Base-by-base conservation (phyloP, 306 rosid species). In the Dalbergia cultrata region DNA sequence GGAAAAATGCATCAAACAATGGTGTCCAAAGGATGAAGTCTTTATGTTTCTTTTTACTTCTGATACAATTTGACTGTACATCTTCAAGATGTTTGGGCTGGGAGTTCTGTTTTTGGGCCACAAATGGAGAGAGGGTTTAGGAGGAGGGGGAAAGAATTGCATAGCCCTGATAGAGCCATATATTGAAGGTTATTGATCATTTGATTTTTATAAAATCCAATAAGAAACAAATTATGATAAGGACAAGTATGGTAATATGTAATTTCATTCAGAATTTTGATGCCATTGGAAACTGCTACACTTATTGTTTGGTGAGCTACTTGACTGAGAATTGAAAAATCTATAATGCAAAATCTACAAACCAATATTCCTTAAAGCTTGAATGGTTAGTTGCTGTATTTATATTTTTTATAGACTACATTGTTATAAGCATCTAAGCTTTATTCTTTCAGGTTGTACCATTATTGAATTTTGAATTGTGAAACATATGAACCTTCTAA, bases 401-500 rank as follows among this genome's bases (percentile, higher is more conserved):
- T 43, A 43, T 43, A 9, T 43, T 43, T 8, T 37, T 37, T 4
- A 43, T 43, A 9, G 47, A 43, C 47, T 5, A 43, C 0, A 43
- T 43, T 43, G 12, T 8, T 43, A 7, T 9, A 7, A 8, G 47
- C 47, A 43, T 19, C 45, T 22, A 5, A 22, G 58, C 56, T 49
- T 59, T 61, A 61, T 76, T 68, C 43, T 78, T 26, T 68, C 58
- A 58, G 62, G 33, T 60, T 60, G 65, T 33, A 70, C 69, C 16
- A 66, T 70, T 70, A 52, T 80, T 75, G 43, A 44, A n/a, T 45
- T 80, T 26, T 49, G n/a, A 49, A 5, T 49, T 16, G 57, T 50
- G 57, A 13, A 13, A n/a, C 19, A 14, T 50, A 16, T 50, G 14
- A 50, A 50, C 17, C 57, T 50, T 50, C 14, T 14, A 50, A 50